Percentiles rank a stretch among this genome's conserved stretches.
phyloP scores from a whole-genome alignment of 2,329 filamentous ascomycete genomes.

The Colletotrichum orchidophilum region DNA sequence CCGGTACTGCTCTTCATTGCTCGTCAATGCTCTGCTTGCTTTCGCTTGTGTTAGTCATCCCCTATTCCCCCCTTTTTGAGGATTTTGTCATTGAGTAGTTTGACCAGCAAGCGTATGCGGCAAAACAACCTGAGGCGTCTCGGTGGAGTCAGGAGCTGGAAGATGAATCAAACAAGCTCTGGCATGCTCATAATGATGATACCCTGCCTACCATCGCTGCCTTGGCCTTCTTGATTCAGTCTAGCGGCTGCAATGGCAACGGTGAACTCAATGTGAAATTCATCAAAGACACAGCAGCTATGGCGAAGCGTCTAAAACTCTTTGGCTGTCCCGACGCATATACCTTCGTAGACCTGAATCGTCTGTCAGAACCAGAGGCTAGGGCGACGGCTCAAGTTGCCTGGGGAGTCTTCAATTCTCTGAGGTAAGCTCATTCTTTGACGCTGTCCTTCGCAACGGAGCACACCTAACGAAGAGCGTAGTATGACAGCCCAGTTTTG shows the following conservation, averaged over 20 bases:
- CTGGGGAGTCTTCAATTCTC: slow-evolving; percentile 49
- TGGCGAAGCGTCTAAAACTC: slow-evolving; percentile 24
- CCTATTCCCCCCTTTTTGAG: not conserved
- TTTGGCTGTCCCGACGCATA: slow-evolving; percentile 26
- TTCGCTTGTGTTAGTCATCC: slow-evolving; percentile 44
- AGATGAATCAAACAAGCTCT: slow-evolving; percentile 23
- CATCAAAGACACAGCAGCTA: slow-evolving; percentile 24
- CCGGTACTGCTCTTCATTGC: slow-evolving; percentile 45
- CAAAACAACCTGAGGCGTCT: slow-evolving; percentile 19
- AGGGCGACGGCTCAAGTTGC: slow-evolving; percentile 33
- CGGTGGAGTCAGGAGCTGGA: slow-evolving; percentile 26
- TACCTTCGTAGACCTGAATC: slow-evolving; percentile 6
- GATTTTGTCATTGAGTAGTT: not conserved
- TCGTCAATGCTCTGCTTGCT: slow-evolving; percentile 47
- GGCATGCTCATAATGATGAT: slow-evolving; percentile 25
- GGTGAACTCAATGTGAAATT: slow-evolving; percentile 25
- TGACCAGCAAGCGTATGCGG: slow-evolving; percentile 21
- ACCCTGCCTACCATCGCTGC: slow-evolving; percentile 16
- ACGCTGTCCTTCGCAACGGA: too few relatives aligned
- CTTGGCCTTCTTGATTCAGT: slow-evolving; percentile 22
- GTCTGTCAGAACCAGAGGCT: slow-evolving; percentile 5
- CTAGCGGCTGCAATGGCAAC: slow-evolving; percentile 26
- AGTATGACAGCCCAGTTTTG: slow-evolving; percentile 25
- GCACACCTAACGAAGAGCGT: not conserved
- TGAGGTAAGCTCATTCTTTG: slow-evolving; percentile 42